Base-by-base conservation (phyloP, 768 basidiomycete genomes). In the Grammothele lineata region DNA sequence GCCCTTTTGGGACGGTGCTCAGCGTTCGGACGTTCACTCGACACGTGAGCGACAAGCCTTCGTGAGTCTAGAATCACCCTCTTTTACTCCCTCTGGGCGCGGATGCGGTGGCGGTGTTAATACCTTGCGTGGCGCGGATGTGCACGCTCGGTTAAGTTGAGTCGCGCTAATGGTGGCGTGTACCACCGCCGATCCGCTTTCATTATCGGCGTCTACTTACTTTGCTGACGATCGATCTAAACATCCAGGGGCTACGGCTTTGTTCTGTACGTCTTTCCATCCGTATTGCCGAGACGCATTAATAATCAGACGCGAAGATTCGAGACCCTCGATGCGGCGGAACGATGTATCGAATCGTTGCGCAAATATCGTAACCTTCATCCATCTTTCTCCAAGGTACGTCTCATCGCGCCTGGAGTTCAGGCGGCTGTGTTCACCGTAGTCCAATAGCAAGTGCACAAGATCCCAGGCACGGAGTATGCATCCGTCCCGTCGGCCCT, bases 11-110 rank as follows among this genome's bases (percentile, higher is more conserved):
- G 3, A 71, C 69, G 19, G 79, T 92, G 10, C 66, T 81, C 57
- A 91, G 88, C 50, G 90, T 91, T 14, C 68, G 88, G 47, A 89
- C 87, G 37, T 92, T 92, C 58, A 92, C 89, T 38, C 71, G 90
- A 17, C 85, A 88, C 61, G 85, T 87, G 15, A 80, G 84, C 57
- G 87, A 89, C 48, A 78, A 79, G 54, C 74, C 75, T 25, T 76
- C 76, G 67, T 79, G 54, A 55, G 71, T 61, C 14, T 30, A 7
- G 7, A 60, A 30, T 30, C 45, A 51, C 59, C 61, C 19, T 14
- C 45, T 15, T 21, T 37, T 17, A 24, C 34, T 26, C 39, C 18
- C 21, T 42, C 32, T 46, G 25, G 54, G 35, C 43, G 48, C 8
- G 21, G 34, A 25, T 15, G 14, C n/a, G 0, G 2, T 2, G 17